Evolutionary conservation across 2,329 filamentous ascomycete genomes (phyloP).

Genomic region (Aspergillus neoniger): DNA sequence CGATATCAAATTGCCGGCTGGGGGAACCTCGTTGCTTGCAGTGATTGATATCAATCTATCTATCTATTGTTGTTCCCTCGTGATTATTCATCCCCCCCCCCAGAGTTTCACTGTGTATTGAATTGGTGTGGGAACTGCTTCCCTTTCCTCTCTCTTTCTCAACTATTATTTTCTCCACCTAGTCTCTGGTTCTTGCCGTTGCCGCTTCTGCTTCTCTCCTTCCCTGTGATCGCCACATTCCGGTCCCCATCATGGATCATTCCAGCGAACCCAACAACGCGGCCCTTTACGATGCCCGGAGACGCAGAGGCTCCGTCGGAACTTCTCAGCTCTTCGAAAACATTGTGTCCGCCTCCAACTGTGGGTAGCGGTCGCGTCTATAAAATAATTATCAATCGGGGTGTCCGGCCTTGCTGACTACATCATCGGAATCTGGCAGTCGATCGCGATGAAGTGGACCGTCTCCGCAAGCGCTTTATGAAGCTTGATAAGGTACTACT

Average conservation of each 20-base stretch:
- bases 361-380: conserved; percentile 54
- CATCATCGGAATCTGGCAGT: conserved; percentile 57
- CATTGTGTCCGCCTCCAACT: conserved; percentile 96
- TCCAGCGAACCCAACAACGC: conserved; percentile 44
- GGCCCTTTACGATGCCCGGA: conserved; percentile 47
- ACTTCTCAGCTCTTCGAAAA: conserved; percentile 79
- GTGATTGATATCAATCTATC: background rate
- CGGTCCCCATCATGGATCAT: conserved; percentile 32
- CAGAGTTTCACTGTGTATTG: too few species aligned
- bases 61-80: background rate
- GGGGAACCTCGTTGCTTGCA: conserved; percentile 16
- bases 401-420: background rate
- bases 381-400: background rate
- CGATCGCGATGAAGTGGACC: conserved; percentile 94
- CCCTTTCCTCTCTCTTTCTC: too few species aligned
- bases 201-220: conserved; percentile 1
- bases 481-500: conserved; percentile 90
- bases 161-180: too few species aligned
- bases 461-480: conserved; percentile 96
- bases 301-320: conserved; percentile 48
- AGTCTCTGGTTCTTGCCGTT: too few species aligned
- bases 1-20: conserved; percentile 43
- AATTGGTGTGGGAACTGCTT: too few species aligned
- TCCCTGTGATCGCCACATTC: background rate
- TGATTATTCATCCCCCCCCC: too few species aligned